These are phyloP conservation scores for Silene uniflora DNA, from an alignment of 148 eudicot genomes.

Conservation along the genomic window DNA sequence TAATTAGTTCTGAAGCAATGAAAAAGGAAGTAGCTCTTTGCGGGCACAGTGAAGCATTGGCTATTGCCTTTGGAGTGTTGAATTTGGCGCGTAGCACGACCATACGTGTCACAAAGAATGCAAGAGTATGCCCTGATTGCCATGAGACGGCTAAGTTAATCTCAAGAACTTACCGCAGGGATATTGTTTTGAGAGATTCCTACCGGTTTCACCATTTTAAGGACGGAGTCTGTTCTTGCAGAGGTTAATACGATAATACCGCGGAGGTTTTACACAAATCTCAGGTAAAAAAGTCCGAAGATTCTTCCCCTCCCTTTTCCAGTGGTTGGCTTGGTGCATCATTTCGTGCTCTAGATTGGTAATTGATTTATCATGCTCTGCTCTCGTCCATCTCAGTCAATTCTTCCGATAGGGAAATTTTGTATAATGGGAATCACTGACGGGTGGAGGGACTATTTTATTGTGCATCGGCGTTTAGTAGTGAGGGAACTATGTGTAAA, in stretches of 20 bases:
- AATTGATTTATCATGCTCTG: too few relatives aligned
- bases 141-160: slow-evolving; percentile 54
- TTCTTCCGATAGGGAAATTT: too few relatives aligned
- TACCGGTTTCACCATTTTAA: slow-evolving; percentile 57
- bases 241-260: slow-evolving; percentile 28
- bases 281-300: not conserved
- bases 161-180: slow-evolving; percentile 33
- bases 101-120: slow-evolving; percentile 52
- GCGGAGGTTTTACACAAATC: too few relatives aligned
- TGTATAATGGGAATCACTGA: too few relatives aligned
- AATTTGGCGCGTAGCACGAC: slow-evolving; percentile 34
- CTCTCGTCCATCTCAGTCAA: too few relatives aligned
- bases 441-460: too few relatives aligned
- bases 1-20: slow-evolving; percentile 32
- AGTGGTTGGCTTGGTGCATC: not conserved
- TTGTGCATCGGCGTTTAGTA: too few relatives aligned
- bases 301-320: not conserved
- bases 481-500: too few relatives aligned
- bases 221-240: slow-evolving; percentile 50
- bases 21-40: slow-evolving; percentile 34
- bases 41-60: slow-evolving; percentile 54
- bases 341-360: not conserved
- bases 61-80: slow-evolving; percentile 51
- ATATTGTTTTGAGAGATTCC: slow-evolving; percentile 45
- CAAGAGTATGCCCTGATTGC: slow-evolving; percentile 50